Base-by-base conservation (phyloP, 495 filamentous ascomycete genomes). In the Penicillium riverlandense region DNA sequence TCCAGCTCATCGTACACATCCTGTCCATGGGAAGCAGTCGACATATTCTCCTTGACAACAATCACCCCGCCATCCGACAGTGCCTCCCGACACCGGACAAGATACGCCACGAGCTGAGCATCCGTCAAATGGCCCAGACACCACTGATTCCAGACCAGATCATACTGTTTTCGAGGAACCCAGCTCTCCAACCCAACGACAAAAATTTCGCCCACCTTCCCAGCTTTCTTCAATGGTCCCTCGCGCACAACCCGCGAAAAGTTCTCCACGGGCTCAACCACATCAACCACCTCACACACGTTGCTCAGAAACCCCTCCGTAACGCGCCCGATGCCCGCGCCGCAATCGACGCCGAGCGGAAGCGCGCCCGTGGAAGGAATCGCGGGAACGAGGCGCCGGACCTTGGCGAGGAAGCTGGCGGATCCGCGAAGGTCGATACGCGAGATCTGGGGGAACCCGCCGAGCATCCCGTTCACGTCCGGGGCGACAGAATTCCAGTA, bases 91-190 rank as follows among this genome's bases (percentile, higher is more conserved):
- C 87, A 87, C 32, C 84, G 69, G 48, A 62, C 44, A 8, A 96
- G 62, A 46, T 83, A 95, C 11, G 58, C 70, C 14, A 81, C 76
- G 14, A 96, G 59, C 62, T 95, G 80, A 32, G 54, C 55, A 66
- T 95, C 91, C n/a, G 80, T 90, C 41, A 96, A 65, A 58, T 96
- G 85, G 11, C 88, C 87, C n/a, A 94, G 64, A 66, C 90, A 96
- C 90, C 90, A 95, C 65, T 96, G 91, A 38, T 79, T 86, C 77
- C 77, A 80, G 43, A 90, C 71, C 33, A 74, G 38, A 44, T 67
- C 75, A 49, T 86, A 85, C 36, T 60, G 64, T 22, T 67, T 72
- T 6, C 70, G 62, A 0, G 84, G 86, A 39, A 50, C 47, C 88
- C 88, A 96, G 32, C 78, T 63, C 65, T 95, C 83, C 2, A 95